Evolutionary conservation across 2,329 filamentous ascomycete species (phyloP).

Genomic region (Aspergillus pseudoglaucus): DNA sequence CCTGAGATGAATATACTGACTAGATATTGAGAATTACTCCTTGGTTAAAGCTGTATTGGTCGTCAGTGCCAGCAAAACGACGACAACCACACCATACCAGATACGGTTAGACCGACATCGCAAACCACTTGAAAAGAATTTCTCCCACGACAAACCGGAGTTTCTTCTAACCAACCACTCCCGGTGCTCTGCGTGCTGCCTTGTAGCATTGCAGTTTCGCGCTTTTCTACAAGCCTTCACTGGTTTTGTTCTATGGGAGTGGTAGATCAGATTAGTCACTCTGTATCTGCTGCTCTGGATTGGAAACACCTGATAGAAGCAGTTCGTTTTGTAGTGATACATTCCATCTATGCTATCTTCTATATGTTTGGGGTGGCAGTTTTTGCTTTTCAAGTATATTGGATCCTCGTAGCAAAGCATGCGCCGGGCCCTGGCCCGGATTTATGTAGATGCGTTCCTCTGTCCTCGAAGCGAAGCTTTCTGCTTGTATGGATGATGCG

Average conservation of each 20-base stretch:
- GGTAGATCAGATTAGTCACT: conserved; percentile 60
- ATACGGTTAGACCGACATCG: conserved; percentile 13
- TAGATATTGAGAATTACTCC: not conserved
- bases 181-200: conserved; percentile 26
- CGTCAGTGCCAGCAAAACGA: not conserved
- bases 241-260: conserved; percentile 45
- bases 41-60: not conserved
- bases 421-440: not conserved
- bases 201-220: conserved; percentile 23
- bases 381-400: conserved; percentile 3
- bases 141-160: conserved; percentile 5
- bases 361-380: not conserved
- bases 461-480: not conserved
- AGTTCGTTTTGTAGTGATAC: conserved; percentile 71
- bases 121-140: conserved; percentile 15
- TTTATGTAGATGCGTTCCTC: not conserved
- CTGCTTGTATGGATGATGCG: not conserved
- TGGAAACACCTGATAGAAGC: conserved; percentile 61
- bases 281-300: conserved; percentile 88
- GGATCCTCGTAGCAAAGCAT: conserved; percentile 1
- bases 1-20: too few species aligned
- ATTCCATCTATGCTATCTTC: conserved; percentile 32
- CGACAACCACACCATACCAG: conserved; percentile 10
- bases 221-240: conserved; percentile 28
- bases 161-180: conserved; percentile 31